phyloP scores from a whole-genome alignment of 2,329 filamentous ascomycete genomes.

The Apiospora kogelbergensis region DNA sequence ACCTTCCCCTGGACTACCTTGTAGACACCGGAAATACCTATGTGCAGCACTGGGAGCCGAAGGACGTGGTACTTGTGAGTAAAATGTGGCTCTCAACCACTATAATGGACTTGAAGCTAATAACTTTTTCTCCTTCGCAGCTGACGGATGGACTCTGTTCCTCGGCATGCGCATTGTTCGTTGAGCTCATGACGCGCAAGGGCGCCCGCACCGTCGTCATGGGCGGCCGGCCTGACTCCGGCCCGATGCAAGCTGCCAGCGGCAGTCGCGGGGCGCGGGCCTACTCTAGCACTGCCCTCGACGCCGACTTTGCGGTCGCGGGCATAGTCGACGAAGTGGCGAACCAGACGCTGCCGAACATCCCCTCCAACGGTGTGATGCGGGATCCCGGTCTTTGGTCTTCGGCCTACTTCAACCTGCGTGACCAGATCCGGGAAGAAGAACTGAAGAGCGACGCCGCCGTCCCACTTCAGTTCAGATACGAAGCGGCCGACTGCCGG shows the following conservation, averaged over 20 bases:
- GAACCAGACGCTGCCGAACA: slow-evolving; percentile 15
- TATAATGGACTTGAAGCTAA: background rate
- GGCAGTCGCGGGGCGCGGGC: slow-evolving; percentile 58
- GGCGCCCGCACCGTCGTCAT: slow-evolving; percentile 35
- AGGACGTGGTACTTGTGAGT: slow-evolving; percentile 21
- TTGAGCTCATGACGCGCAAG: slow-evolving; percentile 29
- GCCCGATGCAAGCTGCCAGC: slow-evolving; percentile 62
- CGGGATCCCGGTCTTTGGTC: slow-evolving; percentile 19
- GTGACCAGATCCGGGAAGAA: slow-evolving; percentile 23
- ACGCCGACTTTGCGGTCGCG: slow-evolving; percentile 15
- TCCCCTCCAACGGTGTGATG: background rate
- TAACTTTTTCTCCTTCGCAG: background rate
- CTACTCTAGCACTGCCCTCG: slow-evolving; percentile 21
- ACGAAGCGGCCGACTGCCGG: slow-evolving; percentile 60
- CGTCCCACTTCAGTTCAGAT: slow-evolving; percentile 57
- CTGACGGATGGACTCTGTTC: slow-evolving; percentile 31
- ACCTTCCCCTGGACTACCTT: slow-evolving; percentile 15
- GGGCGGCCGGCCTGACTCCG: slow-evolving; percentile 53
- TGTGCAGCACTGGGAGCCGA: slow-evolving; percentile 12
- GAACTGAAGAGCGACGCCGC: slow-evolving; percentile 15
- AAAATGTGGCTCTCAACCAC: too few species aligned
- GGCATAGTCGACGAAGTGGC: slow-evolving; percentile 3
- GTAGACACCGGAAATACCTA: slow-evolving; percentile 9
- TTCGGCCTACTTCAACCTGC: slow-evolving; percentile 23
- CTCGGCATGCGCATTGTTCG: slow-evolving; percentile 32